Evolutionary conservation across 2,329 filamentous ascomycete species (phyloP), one percentile per base, ranked within the genome.

Genomic region (Pyrenochaeta sp.): DNA sequence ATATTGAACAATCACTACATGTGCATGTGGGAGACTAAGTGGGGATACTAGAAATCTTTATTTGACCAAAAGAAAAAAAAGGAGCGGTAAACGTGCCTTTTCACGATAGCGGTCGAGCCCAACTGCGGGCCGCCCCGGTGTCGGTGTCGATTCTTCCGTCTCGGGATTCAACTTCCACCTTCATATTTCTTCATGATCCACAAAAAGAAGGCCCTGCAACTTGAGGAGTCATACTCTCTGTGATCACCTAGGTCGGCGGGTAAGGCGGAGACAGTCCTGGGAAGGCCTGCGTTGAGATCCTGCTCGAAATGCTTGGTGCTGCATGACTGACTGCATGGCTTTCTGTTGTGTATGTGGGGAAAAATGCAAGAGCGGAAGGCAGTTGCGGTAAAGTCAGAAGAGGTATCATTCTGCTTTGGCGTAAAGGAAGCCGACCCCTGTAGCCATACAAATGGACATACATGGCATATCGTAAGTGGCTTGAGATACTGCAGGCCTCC

Each of bases 81-180:
- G 31, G 31, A 33, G 32, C 37, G 35, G 45, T 18, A 35, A 43
- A 45, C 17, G 23, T 15, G 33, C 43, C 47, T 27, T 27, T 27
- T 27, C 37, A 42, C 15, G 29, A 44, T 49, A 41, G 44, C 44
- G 49, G 47, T 51, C 46, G 42, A 58, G 50, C 53, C 58, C 48
- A 61, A 56, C 20, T 44, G 46, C 51, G 64, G 64, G 57, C 62
- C 64, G 62, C 60, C 17, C 64, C 62, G 61, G 48, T 60, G 50
- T 51, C 41, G 37, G 37, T 31, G n/a, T 44, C 32, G 45, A 39
- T 33, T 45, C 15, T 52, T 39, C 37, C 41, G 47, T 40, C 41
- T 23, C 31, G 44, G 37, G 36, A 29, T 30, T 30, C 12, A 7
- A 42, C 40, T 42, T 42, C 40, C 40, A 23, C 40, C 40, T 29